Evolutionary conservation across 768 basidiomycete species (phyloP), one percentile per base, ranked within the genome.

Genomic region (Kwoniella newhampshirensis): DNA sequence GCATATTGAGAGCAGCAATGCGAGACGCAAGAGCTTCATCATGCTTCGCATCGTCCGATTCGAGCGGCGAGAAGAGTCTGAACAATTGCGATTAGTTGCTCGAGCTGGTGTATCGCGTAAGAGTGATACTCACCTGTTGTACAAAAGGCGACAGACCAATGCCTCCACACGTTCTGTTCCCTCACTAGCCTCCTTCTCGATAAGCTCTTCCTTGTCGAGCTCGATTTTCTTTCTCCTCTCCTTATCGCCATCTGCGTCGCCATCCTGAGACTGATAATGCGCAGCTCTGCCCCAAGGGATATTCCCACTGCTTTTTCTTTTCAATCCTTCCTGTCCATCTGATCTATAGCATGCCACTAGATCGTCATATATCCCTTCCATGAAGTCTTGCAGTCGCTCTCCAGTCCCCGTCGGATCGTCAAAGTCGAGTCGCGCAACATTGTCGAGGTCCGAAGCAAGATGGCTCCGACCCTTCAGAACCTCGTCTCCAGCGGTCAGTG

Each of bases 1-100:
- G 80, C 81, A 92, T 83, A 64, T 93, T 92, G 42, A 99, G 80
- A 1, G 92, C 93, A 13, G 91, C 90, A 15, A 97, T 86, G 4
- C 93, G 85, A 68, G 85, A 88, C 0, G 92, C 85, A 3, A 99
- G 79, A 0, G 90, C 87, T 67, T 90, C 89, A 71, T 99, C 92
- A 71, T 96, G 93, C 0, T 86, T 86, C 0, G 83, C 80, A 67
- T 99, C 94, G 49, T 85, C 83, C n/a, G 83, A 80, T 18, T 83
- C 83, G 1, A 85, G 80, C 17, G 87, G 89, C 50, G 85, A 82
- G 77, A 91, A 96, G 3, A 96, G 67, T 54, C 91, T 93, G 35
- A n/a, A n/a, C n/a, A 26, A 0, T 4, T 32, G 30, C 18, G 6
- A 13, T 41, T 36, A 23, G 50, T 13, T 18, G 17, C 28, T 21